These are phyloP conservation scores for Cryptococcus neoformans DNA, from an alignment of 1,284 basidiomycete genomes.

Conservation along the genomic window DNA sequence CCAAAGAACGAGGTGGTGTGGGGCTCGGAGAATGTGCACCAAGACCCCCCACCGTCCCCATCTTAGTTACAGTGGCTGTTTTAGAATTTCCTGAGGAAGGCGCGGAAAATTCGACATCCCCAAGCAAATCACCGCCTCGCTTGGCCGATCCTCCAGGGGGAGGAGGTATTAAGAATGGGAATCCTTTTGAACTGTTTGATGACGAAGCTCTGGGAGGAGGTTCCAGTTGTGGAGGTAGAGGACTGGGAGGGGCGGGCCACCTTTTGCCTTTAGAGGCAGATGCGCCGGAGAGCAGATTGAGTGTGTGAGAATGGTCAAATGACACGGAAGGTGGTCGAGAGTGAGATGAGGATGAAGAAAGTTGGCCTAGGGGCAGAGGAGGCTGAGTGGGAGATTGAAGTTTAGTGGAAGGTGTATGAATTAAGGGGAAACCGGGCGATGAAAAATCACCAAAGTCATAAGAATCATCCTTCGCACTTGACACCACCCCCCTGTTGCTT, in stretches of 20 bases:
- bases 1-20: not conserved
- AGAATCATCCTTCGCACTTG: not conserved
- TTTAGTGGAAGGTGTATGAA: not conserved
- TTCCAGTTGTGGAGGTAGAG: slow-evolving; percentile 21
- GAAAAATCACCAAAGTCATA: slow-evolving; percentile 35
- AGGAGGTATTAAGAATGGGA: slow-evolving; percentile 34
- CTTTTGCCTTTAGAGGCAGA: slow-evolving; percentile 22
- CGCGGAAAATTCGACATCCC: not conserved
- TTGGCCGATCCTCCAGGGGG: not conserved
- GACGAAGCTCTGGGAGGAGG: slow-evolving; percentile 21
- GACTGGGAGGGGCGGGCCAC: slow-evolving; percentile 38
- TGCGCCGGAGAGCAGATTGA: slow-evolving; percentile 22
- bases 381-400: not conserved
- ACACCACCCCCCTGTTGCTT: not conserved
- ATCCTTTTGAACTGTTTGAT: slow-evolving; percentile 7
- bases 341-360: not conserved
- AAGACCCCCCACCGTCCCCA: not conserved
- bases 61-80: not conserved
- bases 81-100: not conserved
- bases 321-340: not conserved
- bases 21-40: not conserved
- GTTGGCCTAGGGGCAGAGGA: not conserved
- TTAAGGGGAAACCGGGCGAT: slow-evolving; percentile 1
- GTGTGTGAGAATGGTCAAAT: slow-evolving; percentile 29
- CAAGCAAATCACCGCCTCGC: not conserved